Base-by-base conservation (phyloP, 768 basidiomycete genomes). In the Mycena leptocephala region DNA sequence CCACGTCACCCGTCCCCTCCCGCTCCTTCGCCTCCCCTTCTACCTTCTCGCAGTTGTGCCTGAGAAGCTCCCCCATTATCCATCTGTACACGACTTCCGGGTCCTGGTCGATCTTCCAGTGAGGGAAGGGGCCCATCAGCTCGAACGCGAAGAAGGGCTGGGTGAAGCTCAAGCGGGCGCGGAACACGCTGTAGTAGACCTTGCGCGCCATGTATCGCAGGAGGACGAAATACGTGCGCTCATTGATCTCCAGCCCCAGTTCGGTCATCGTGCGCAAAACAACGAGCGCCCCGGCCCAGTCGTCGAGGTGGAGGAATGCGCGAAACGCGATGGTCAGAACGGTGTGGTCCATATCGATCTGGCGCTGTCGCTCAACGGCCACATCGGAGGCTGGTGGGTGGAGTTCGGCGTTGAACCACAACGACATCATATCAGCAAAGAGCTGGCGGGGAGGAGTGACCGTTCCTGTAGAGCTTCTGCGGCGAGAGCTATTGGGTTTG, bases 251-350 rank as follows among this genome's bases (percentile, higher is more conserved):
- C 16, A 88, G 79, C 2, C 81, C 79, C 39, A 86, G 81, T 0
- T 73, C 62, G 20, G 59, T 46, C 69, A 87, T 84, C 11, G 85
- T 76, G 28, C 81, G 82, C 11, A 92, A 71, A 22, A 82, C 82
- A 58, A 89, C 79, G 75, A 86, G 86, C 1, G 89, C 90, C 1
- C 85, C 91, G 14, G 88, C 81, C 72, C 90, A 92, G 81, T 92
- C 92, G 3, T 83, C 82, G 13, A 81, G 78, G 0, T 79, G 80
- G 68, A 92, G 80, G 76, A 91, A 90, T 0, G 86, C 82, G n/a
- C 86, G 86, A 6, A 92, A 82, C 1, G 87, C 86, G 32, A 85
- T 78, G 76, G 87, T 87, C 43, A 92, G 79, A 1, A 89, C 81
- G 37, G 51, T 33, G 37, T 65, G 46, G 68, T 78, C 77, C 28